These are phyloP conservation scores for Debaryomyces psychrophilus DNA, from an alignment of 1,139 yeast genomes.

Conservation along the genomic window DNA sequence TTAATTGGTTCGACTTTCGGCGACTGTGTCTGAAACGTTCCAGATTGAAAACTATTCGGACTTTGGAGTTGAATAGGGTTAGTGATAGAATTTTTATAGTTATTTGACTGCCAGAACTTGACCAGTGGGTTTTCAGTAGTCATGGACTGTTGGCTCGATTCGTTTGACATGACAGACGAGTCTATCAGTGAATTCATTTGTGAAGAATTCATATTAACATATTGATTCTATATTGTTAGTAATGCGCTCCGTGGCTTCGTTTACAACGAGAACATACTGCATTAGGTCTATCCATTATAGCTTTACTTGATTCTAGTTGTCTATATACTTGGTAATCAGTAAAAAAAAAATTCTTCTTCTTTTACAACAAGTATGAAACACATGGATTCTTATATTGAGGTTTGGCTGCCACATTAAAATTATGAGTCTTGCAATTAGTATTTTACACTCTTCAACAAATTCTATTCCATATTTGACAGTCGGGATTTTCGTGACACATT, in stretches of 20 bases:
- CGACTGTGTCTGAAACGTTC: constrained; percentile 1
- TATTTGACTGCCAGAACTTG: constrained; percentile 19
- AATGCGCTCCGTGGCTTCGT: background rate
- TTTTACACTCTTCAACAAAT: background rate
- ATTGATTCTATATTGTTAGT: constrained; percentile 7
- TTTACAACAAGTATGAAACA: constrained; percentile 9
- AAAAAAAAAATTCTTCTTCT: background rate
- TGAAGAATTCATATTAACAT: constrained; percentile 8
- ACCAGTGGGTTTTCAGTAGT: constrained; percentile 14
- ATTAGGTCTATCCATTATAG: constrained; percentile 7
- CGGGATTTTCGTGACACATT: background rate
- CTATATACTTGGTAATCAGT: background rate
- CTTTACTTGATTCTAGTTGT: background rate
- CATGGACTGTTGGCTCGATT: constrained; percentile 10
- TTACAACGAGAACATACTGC: constrained; percentile 7
- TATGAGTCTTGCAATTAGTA: background rate
- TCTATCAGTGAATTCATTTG: constrained; percentile 17
- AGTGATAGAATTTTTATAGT: constrained; percentile 9
- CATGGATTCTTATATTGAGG: constrained; percentile 1
- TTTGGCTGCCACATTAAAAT: constrained; percentile 5
- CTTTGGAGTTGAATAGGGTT: constrained; percentile 9
- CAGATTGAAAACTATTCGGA: background rate
- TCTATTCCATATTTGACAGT: background rate
- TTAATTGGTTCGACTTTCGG: constrained; percentile 1
- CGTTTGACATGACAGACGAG: constrained; percentile 16